phyloP scores from a whole-genome alignment of 352 stramenopile genomes.

The Phytophthora lateralis region DNA sequence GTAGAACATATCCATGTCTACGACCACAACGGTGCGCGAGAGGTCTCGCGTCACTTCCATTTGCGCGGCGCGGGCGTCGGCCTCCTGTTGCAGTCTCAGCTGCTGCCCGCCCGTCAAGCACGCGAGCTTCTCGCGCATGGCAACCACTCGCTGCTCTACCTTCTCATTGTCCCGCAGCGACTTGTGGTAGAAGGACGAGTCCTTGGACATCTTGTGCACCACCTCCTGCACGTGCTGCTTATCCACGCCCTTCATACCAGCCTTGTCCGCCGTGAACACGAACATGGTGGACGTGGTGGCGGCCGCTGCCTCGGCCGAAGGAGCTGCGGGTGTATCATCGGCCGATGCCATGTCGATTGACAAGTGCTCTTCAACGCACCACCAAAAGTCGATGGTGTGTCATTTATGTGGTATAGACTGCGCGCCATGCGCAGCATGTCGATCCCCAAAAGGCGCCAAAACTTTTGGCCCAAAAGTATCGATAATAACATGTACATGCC shows the following conservation, averaged over 20 bases:
- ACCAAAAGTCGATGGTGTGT: constrained; percentile 13
- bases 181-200: constrained; percentile 94
- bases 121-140: constrained; percentile 72
- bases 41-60: constrained; percentile 65
- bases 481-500: constrained; percentile 3
- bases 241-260: constrained; percentile 90
- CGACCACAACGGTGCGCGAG: constrained; percentile 85
- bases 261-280: constrained; percentile 86
- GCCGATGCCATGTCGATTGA: constrained; percentile 26
- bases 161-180: constrained; percentile 89
- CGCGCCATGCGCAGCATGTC: constrained; percentile 18
- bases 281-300: constrained; percentile 57
- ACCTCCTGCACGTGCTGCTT: constrained; percentile 92
- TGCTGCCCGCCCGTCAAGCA: constrained; percentile 48
- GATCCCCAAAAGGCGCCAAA: constrained; percentile 25
- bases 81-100: constrained; percentile 43
- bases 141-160: constrained; percentile 80
- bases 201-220: constrained; percentile 94
- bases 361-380: constrained; percentile 28
- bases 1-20: constrained; percentile 99
- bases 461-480: neutral
- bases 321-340: constrained; percentile 1
- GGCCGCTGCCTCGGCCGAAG: constrained; percentile 1
- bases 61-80: constrained; percentile 47
- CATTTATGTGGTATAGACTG: constrained; percentile 4